Percentiles rank a stretch among this genome's conserved stretches.
Conservation (phyloP, 129 eudicot genomes). For the Artemisia argyi region DNA sequence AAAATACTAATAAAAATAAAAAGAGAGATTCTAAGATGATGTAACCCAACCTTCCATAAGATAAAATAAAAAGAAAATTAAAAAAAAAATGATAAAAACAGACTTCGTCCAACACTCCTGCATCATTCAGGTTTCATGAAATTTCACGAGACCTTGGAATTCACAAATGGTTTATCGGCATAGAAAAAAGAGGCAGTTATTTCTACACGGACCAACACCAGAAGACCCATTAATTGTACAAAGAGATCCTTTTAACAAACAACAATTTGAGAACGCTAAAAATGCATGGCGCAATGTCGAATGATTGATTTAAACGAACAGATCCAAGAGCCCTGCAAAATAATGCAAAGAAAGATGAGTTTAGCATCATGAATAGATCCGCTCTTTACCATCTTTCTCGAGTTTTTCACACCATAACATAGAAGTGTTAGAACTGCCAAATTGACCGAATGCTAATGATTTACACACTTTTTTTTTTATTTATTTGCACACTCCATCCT, state of each 20-base stretch:
- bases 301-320: slow-evolving; percentile 22
- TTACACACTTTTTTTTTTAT: no score
- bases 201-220: slow-evolving; percentile 14
- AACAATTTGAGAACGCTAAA: slow-evolving; percentile 18
- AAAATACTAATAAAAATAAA: no score
- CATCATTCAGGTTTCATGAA: slow-evolving; percentile 5
- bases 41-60: no score
- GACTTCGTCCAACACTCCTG: not conserved
- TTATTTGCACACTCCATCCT: no score
- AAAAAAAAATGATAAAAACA: not conserved
- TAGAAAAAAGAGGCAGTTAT: not conserved
- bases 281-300: slow-evolving; percentile 12
- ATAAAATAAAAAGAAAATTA: not conserved
- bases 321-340: slow-evolving; percentile 39
- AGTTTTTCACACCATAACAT: not conserved
- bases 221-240: slow-evolving; percentile 23
- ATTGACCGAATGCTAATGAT: not conserved
- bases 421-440: not conserved
- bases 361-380: slow-evolving; percentile 2
- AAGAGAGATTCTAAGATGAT: not conserved
- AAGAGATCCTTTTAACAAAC: not conserved
- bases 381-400: not conserved
- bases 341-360: slow-evolving; percentile 22
- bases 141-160: slow-evolving; percentile 22
- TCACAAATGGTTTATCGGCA: slow-evolving; percentile 32